phyloP scores from a whole-genome alignment of 192 early-diverging fungal species.

The Podila epigama region DNA sequence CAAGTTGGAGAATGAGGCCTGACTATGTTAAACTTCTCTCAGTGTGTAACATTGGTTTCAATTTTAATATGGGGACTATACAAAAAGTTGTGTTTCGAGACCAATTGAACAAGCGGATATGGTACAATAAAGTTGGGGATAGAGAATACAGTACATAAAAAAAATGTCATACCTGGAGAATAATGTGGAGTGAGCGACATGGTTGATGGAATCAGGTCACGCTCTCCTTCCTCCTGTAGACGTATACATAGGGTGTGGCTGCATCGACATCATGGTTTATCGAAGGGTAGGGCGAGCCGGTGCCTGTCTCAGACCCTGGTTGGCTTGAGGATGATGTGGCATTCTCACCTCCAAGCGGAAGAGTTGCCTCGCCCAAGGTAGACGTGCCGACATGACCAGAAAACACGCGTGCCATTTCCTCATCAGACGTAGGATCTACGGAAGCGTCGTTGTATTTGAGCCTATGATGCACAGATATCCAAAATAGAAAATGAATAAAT shows the following conservation, averaged over 20 bases:
- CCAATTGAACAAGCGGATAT: too few species aligned
- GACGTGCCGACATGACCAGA: conserved; percentile 19
- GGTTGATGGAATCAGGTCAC: neutral
- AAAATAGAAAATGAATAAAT: neutral
- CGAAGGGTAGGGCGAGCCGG: neutral
- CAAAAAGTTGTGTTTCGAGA: too few species aligned
- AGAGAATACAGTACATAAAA: neutral
- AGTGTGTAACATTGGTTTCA: too few species aligned
- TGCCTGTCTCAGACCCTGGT: neutral
- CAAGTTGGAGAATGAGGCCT: too few species aligned
- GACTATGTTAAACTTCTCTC: too few species aligned
- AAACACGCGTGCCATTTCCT: conserved; percentile 25
- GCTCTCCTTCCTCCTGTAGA: conserved; percentile 27
- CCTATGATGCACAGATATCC: conserved; percentile 9
- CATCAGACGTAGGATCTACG: conserved; percentile 23
- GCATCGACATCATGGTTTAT: conserved; percentile 11
- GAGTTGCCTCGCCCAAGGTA: neutral
- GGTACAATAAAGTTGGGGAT: too few species aligned
- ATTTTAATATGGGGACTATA: too few species aligned
- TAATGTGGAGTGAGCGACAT: neutral
- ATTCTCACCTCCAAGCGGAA: neutral
- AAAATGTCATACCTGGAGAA: neutral
- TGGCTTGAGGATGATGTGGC: too few species aligned
- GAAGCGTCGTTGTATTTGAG: conserved; percentile 36
- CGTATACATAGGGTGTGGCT: conserved; percentile 36